Percentiles rank a stretch among this genome's conserved stretches.
These are phyloP conservation scores for Copromyces sp. DNA, from an alignment of 495 filamentous ascomycete species.

Conservation along the genomic window DNA sequence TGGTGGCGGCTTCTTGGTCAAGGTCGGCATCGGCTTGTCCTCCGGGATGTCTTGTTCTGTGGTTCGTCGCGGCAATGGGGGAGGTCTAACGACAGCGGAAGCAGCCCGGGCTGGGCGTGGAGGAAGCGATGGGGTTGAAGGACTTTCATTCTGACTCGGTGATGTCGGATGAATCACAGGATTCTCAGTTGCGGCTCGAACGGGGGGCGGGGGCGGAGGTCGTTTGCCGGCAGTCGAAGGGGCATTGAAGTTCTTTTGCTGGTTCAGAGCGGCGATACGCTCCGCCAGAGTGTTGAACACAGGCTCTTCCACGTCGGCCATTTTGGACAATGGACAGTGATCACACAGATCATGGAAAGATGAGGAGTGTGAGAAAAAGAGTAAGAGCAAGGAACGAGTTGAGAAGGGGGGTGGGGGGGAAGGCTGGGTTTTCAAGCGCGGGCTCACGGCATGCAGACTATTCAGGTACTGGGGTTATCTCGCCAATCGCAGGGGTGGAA, in stretches of 20 bases:
- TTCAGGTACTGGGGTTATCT: not conserved
- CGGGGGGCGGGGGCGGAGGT: conserved; percentile 38
- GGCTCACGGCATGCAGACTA: not conserved
- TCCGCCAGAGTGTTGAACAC: conserved; percentile 44
- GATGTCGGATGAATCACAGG: conserved; percentile 4
- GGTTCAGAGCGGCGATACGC: conserved; percentile 46
- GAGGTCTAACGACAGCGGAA: conserved; percentile 15
- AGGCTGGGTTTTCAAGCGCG: not conserved
- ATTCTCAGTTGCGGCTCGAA: conserved; percentile 12
- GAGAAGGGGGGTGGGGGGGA: not conserved
- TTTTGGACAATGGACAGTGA: conserved; percentile 11
- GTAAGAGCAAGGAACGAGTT: not conserved
- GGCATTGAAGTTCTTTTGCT: conserved; percentile 38
- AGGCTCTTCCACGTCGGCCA: conserved; percentile 46
- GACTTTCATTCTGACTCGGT: conserved; percentile 12
- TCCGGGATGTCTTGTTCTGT: conserved; percentile 17
- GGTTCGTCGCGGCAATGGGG: conserved; percentile 30
- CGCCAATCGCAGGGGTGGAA: not conserved
- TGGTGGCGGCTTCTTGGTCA: conserved; percentile 17
- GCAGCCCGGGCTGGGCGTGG: conserved; percentile 21
- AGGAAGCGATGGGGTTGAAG: conserved; percentile 27
- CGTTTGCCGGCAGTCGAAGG: conserved; percentile 29
- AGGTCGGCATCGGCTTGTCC: conserved; percentile 13
- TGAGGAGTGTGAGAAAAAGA: not conserved
- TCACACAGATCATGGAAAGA: not conserved